Evolutionary conservation across 2,329 filamentous ascomycete species (phyloP), one percentile per base, ranked within the genome.

Genomic region (Pleoardoris graminearum): DNA sequence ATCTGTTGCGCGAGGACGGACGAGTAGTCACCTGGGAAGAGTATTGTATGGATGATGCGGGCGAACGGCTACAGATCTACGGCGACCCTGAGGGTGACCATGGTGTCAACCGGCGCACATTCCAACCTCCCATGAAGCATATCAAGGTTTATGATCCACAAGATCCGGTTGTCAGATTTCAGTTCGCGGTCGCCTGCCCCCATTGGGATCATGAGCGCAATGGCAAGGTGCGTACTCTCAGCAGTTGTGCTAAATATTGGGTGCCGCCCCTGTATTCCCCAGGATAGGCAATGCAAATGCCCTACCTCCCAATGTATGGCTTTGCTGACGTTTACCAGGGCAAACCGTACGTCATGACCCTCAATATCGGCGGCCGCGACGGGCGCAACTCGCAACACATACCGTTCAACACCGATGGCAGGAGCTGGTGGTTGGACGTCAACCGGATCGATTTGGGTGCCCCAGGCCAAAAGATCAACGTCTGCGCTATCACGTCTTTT

Each of bases 381-480:
- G 89, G 89, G 0, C 77, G 82, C 7, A 83, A 86, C 45, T 82
- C 87, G 8, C 85, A 91, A 37, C 80, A 84, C 49, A 75, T 93
- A 1, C 84, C 89, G 0, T 83, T 96, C 49, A 63, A 75, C 10
- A 88, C 84, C n/a, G 88, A 93, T 54, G 89, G 88, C 12, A 88
- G 82, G 66, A 85, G 87, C 75, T 95, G 88, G 84, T 96, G 90
- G 85, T 74, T 85, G 1, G 93, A 97, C 72, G 82, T 97, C 7
- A 52, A 63, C 30, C 60, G 73, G 4, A 41, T 55, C 7, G 85
- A 80, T 41, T 72, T 93, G 4, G 64, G 76, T 54, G 57, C 67
- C 65, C 62, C 66, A 0, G 73, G 71, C 1, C 84, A 91, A 73
- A 83, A 80, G 48, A 76, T 93, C 5, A 81, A 80, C 59, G 73